Evolutionary conservation across 2,329 filamentous ascomycete genomes (phyloP).

Genomic region (Diaporthe destruens): DNA sequence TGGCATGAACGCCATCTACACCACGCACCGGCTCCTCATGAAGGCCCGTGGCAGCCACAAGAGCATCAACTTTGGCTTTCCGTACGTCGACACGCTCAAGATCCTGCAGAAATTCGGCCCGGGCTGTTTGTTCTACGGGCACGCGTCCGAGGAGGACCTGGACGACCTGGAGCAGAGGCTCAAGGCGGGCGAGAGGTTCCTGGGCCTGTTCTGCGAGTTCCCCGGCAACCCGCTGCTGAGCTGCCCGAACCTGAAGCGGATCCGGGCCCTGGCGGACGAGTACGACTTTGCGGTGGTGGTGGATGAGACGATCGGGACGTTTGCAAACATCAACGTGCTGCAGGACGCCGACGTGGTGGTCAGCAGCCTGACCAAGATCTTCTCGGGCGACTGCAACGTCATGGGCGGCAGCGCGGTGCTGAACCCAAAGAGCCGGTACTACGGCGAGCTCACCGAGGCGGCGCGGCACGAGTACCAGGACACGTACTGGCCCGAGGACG

Average conservation of each 20-base stretch:
- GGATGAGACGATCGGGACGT: slow-evolving; percentile 97
- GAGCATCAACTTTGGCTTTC: slow-evolving; percentile 95
- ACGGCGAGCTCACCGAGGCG: slow-evolving; percentile 74
- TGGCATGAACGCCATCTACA: slow-evolving; percentile 97
- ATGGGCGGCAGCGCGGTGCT: slow-evolving; percentile 87
- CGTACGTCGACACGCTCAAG: slow-evolving; percentile 96
- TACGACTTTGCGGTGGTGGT: slow-evolving; percentile 93
- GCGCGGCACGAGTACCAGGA: slow-evolving; percentile 81
- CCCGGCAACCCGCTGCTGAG: slow-evolving; percentile 91
- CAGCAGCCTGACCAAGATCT: slow-evolving; percentile 95
- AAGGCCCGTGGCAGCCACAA: slow-evolving; percentile 72
- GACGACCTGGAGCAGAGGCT: slow-evolving; percentile 85
- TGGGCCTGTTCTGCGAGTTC: slow-evolving; percentile 94
- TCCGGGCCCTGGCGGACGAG: slow-evolving; percentile 81
- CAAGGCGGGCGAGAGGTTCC: slow-evolving; percentile 77
- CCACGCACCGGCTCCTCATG: slow-evolving; percentile 81
- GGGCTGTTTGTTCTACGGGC: slow-evolving; percentile 89
- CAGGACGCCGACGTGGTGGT: slow-evolving; percentile 92
- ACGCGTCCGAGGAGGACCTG: slow-evolving; percentile 80
- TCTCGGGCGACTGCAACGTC: slow-evolving; percentile 97
- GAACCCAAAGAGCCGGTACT: slow-evolving; percentile 77
- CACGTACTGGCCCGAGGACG: slow-evolving; percentile 94
- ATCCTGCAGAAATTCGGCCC: slow-evolving; percentile 95
- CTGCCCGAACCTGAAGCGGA: slow-evolving; percentile 86
- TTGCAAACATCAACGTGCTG: slow-evolving; percentile 94